Conservation (phyloP, 2,329 filamentous ascomycete species). For the Ascosphaera apis region DNA sequence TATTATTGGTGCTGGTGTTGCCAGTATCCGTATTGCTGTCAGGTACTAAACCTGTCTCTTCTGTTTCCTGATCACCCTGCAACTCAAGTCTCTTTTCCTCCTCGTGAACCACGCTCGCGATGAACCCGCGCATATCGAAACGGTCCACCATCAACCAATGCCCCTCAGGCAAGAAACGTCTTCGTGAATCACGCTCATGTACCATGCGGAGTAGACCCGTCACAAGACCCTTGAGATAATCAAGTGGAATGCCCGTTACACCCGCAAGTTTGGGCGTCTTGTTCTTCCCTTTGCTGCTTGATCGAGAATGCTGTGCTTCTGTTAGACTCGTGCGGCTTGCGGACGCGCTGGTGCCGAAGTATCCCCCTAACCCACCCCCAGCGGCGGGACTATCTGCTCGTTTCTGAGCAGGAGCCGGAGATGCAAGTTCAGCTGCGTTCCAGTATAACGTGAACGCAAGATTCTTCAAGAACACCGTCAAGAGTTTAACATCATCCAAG, state of each 20-base stretch:
- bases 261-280: conserved; percentile 35
- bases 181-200: conserved; percentile 79
- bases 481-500: conserved; percentile 43
- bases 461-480: conserved; percentile 75
- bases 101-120: conserved; percentile 65
- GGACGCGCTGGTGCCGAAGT: too few species aligned
- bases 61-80: conserved; percentile 37
- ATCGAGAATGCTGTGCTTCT: too few species aligned
- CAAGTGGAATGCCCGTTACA: conserved; percentile 49
- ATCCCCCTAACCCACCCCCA: conserved; percentile 25
- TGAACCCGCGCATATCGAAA: conserved; percentile 76
- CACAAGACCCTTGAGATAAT: conserved; percentile 56
- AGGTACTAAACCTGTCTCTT: conserved; percentile 28
- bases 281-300: too few species aligned
- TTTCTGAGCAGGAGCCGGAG: conserved; percentile 16
- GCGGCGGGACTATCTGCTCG: too few species aligned
- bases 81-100: conserved; percentile 55
- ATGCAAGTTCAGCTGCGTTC: conserved; percentile 43
- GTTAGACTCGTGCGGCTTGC: too few species aligned
- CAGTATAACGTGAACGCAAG: conserved; percentile 77
- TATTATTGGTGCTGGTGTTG: too few species aligned
- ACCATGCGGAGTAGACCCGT: conserved; percentile 66
- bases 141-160: conserved; percentile 87
- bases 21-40: conserved; percentile 20
- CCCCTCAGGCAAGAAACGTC: conserved; percentile 55